phyloP scores from a whole-genome alignment of 371 early-diverging fungal genomes.

The Cokeromyces recurvatus region DNA sequence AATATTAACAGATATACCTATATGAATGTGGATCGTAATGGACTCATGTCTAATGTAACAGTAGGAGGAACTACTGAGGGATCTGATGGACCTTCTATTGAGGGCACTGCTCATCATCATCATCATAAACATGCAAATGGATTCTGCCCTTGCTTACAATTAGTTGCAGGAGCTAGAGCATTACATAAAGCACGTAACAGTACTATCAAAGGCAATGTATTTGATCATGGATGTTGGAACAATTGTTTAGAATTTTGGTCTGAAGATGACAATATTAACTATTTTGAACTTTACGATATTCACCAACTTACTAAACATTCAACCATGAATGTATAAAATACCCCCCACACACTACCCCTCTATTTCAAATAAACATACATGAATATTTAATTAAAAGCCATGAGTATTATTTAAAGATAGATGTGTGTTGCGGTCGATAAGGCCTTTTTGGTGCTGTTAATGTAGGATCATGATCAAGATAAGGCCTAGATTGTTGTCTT shows the following conservation, averaged over 20 bases:
- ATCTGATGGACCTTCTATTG: constrained; percentile 28
- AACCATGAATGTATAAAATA: constrained; percentile 14
- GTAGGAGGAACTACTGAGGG: constrained; percentile 35
- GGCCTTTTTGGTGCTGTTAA: constrained; percentile 12
- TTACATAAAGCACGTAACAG: constrained; percentile 30
- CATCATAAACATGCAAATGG: constrained; percentile 5
- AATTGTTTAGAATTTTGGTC: constrained; percentile 87
- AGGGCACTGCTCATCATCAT: background rate
- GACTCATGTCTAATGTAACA: constrained; percentile 28
- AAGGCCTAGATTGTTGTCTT: background rate
- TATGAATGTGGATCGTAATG: constrained; percentile 39
- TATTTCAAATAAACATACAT: too few species aligned
- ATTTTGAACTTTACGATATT: constrained; percentile 55
- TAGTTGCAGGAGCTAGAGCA: constrained; percentile 44
- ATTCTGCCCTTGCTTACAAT: constrained; percentile 40
- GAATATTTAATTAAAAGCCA: too few species aligned
- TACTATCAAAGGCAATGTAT: constrained; percentile 40
- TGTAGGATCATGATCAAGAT: constrained; percentile 3
- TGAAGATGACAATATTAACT: constrained; percentile 50
- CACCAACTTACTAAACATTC: constrained; percentile 15
- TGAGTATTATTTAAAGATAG: too few species aligned
- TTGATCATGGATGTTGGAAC: constrained; percentile 65
- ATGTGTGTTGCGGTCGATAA: constrained; percentile 7
- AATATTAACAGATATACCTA: constrained; percentile 62
- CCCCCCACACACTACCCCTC: too few species aligned